Conservation (phyloP, 2,329 filamentous ascomycete species). For the Hypomyces perniciosus region DNA sequence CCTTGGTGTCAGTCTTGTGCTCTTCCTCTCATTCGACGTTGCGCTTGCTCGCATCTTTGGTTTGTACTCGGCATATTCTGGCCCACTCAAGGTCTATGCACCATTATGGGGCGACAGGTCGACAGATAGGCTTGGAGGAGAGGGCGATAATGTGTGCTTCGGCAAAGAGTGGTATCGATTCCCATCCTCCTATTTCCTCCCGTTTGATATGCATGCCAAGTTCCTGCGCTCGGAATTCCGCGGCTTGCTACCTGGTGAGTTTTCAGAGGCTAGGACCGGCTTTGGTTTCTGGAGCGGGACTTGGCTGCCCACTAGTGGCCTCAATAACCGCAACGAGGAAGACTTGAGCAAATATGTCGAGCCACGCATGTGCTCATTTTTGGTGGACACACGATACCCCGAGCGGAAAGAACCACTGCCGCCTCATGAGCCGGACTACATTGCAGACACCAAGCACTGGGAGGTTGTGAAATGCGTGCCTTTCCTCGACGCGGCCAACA, state of each 20-base stretch:
- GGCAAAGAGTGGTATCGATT: conserved; percentile 99
- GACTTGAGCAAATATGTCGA: conserved; percentile 83
- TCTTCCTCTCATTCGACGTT: conserved; percentile 59
- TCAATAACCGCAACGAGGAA: conserved; percentile 89
- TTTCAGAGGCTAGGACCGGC: conserved; percentile 64
- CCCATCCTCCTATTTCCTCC: conserved; percentile 86
- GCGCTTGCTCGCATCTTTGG: conserved; percentile 69
- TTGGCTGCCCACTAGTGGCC: conserved; percentile 71
- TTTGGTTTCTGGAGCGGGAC: conserved; percentile 77
- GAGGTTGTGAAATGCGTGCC: conserved; percentile 65
- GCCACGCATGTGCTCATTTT: conserved; percentile 67
- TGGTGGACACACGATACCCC: conserved; percentile 83
- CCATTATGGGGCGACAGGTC: conserved; percentile 54
- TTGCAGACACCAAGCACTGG: conserved; percentile 70
- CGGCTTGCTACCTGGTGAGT: conserved; percentile 85
- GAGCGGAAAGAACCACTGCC: conserved; percentile 45
- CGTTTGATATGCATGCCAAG: conserved; percentile 74
- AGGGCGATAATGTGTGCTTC: conserved; percentile 68
- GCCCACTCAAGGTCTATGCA: conserved; percentile 66
- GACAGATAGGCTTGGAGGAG: conserved; percentile 44
- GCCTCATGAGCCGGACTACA: conserved; percentile 72
- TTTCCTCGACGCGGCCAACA: conserved; percentile 76
- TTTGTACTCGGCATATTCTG: conserved; percentile 74
- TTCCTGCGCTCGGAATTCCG: conserved; percentile 88
- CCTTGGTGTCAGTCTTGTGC: conserved; percentile 48